A percentile compares a stretch with the other conserved stretches of the same genome.
Conservation (phyloP, 169 alveolate species). For the Hepatocystis sp. region DNA sequence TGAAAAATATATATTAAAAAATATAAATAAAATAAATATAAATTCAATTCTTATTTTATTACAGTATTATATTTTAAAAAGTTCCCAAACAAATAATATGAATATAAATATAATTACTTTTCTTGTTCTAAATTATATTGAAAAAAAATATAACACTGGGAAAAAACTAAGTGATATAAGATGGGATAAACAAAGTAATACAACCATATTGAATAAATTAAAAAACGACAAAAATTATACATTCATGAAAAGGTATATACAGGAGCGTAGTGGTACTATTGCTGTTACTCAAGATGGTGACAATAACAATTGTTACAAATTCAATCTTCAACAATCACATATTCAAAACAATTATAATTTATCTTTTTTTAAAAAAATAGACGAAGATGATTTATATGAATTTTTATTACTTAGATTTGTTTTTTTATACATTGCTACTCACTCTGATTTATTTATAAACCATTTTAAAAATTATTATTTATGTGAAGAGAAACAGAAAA, state of each 20-base stretch:
- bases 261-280: too few species aligned
- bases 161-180: neutral
- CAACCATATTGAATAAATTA: neutral
- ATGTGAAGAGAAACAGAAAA: neutral
- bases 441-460: conserved; percentile 38
- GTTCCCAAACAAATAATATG: neutral
- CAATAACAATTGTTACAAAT: neutral
- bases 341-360: neutral
- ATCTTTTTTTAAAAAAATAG: conserved; percentile 23
- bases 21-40: conserved; percentile 19
- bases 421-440: conserved; percentile 27
- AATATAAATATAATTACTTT: conserved; percentile 17
- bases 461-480: conserved; percentile 18
- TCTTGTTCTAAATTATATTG: conserved; percentile 18
- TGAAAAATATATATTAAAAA: conserved; percentile 24
- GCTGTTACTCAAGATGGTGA: too few species aligned
- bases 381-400: conserved; percentile 53
- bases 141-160: conserved; percentile 15
- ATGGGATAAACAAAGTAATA: too few species aligned
- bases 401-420: conserved; percentile 36
- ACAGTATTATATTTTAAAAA: conserved; percentile 43
- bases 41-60: conserved; percentile 26
- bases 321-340: neutral
- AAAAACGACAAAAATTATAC: conserved; percentile 37
- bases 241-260: conserved; percentile 16